Base-by-base conservation (phyloP, 805 yeast genomes). In the Torulaspora indica region DNA sequence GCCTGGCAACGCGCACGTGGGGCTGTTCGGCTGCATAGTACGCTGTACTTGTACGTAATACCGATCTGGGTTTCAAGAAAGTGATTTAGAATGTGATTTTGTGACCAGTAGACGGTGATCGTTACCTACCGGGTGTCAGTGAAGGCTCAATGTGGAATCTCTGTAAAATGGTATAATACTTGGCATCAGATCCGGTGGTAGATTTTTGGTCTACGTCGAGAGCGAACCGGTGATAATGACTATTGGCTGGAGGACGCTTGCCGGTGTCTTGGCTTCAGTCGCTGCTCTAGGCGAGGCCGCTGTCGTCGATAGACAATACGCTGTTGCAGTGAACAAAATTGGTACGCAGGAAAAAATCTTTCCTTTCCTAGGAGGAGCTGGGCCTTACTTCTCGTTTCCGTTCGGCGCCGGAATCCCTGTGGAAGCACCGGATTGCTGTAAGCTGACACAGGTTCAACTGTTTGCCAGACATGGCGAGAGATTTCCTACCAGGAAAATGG, bases 401-500 rank as follows among this genome's bases (percentile, higher is more conserved):
- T 61, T 67, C 2, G 83, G 83, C 1, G 75, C 60, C 51, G 85
- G 84, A 3, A 71, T 80, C 32, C 64, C 74, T 7, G 60, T 71
- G 18, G 76, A 67, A 9, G 51, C 68, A 2, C 82, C 84, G 20
- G 51, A 44, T 10, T 67, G 62, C 7, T 81, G 85, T 61, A 55
- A 63, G 5, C 67, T 81, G 44, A 77, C 77, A 52, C 91, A 84
- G 61, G 86, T 83, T 6, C 88, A 82, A 52, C 63, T 84, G 22
- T 64, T 82, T 40, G 79, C 81, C 53, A 75, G 95, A 56, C 95
- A 87, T 58, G 95, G 91, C 20, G 93, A 85, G 61, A 70, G 95
- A 51, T 84, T 71, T 56, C 88, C 87, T 4, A 75, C 84, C 2
- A 61, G 54, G 4, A 64, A 68, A 12, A 66, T 70, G 3, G 66